phyloP scores from a whole-genome alignment of 352 stramenopile genomes.

The Phytophthora sp. region DNA sequence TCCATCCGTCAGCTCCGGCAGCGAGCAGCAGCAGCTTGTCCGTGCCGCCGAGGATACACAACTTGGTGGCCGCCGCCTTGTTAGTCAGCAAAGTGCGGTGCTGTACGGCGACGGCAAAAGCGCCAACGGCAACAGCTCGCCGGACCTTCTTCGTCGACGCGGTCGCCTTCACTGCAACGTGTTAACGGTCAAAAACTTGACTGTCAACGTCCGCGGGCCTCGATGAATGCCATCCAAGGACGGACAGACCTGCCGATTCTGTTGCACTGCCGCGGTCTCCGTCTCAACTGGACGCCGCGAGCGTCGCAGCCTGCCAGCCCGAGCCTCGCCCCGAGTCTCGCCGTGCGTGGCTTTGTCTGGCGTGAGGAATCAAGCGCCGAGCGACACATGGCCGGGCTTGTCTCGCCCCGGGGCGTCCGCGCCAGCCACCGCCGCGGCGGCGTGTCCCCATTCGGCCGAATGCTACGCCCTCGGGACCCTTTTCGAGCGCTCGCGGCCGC shows the following conservation, averaged over 20 bases:
- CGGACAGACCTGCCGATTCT: neutral
- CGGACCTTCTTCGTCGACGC: neutral
- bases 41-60: neutral
- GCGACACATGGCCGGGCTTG: constrained; percentile 6
- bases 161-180: neutral
- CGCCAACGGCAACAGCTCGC: neutral
- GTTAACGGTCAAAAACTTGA: neutral
- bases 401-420: neutral
- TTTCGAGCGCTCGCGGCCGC: neutral
- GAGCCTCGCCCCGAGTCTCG: neutral
- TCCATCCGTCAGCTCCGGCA: neutral
- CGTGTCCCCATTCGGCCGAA: no score
- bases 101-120: no score
- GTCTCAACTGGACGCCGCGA: neutral
- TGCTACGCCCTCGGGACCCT: no score
- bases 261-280: neutral
- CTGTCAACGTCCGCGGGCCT: neutral
- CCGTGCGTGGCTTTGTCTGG: constrained; percentile 26
- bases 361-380: constrained; percentile 20
- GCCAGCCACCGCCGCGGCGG: no score
- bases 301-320: neutral
- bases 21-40: neutral
- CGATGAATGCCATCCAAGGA: constrained; percentile 13
- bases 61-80: neutral
- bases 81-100: constrained; percentile 1